Evolutionary conservation across 805 yeast species (phyloP), one percentile per base, ranked within the genome.

Genomic region (Metschnikowia vanudenii): DNA sequence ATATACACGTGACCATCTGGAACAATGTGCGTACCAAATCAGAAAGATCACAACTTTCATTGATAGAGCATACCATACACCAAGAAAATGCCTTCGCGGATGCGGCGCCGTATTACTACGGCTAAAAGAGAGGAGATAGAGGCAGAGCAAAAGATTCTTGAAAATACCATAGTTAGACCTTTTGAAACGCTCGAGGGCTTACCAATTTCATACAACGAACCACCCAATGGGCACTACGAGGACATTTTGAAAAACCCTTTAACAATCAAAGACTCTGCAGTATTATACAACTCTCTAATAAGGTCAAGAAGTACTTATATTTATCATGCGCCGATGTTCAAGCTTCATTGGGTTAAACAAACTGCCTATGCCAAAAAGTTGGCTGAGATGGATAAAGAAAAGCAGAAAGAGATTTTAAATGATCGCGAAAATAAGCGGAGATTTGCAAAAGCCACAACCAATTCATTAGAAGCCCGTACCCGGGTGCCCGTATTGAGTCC

Each of bases 341-440:
- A 80, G 49, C 72, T 85, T 39, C 88, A 82, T 56, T 92, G 97
- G 96, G 75, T 84, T 7, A 81, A 85, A 50, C 85, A 84, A 43
- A 77, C 81, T 48, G 64, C 82, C 45, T 76, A 82, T 51, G 75
- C 73, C 45, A 79, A 69, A 62, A 73, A 62, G 50, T 61, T 68
- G 44, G 67, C 65, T 9, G 74, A 70, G 24, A 62, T 67, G 45
- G 68, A 65, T 42, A 64, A 61, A 62, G 58, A 48, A 28, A 54
- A 54, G 33, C 59, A 54, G 17, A 54, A 56, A 17, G 61, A 54
- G 32, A 47, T 49, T 29, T 34, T 52, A 22, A 45, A 39, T 12
- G 58, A 54, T 17, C 45, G 50, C 8, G 56, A 47, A 28, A 46
- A 44, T 13, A 49, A 52, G 24, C 44, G 57, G 9, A 46, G 56